Evolutionary conservation across 2,329 filamentous ascomycete genomes (phyloP).

Genomic region (Camptophora hylomeconis): DNA sequence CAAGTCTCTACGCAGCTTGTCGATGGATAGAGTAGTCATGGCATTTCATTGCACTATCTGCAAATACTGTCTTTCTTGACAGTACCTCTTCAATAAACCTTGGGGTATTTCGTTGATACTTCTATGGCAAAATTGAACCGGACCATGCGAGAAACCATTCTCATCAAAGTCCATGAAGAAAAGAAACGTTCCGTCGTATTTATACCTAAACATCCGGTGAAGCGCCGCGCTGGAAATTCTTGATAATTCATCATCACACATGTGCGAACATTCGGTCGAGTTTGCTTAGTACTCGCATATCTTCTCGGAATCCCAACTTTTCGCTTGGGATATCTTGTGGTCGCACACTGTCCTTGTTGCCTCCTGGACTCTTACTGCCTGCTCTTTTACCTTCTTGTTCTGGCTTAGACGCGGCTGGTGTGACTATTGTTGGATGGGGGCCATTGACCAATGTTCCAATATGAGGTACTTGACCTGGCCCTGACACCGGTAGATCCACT

Average conservation of each 20-base stretch:
- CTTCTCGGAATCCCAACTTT: slow-evolving; percentile 48
- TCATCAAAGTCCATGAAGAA: no score
- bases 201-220: not conserved
- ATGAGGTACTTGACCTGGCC: slow-evolving; percentile 42
- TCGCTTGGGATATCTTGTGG: slow-evolving; percentile 44
- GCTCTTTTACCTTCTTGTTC: slow-evolving; percentile 22
- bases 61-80: no score
- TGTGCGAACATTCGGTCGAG: slow-evolving; percentile 42
- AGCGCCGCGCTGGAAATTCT: not conserved
- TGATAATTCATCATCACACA: slow-evolving; percentile 17
- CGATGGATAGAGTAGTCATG: no score
- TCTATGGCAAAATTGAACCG: no score
- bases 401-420: slow-evolving; percentile 10
- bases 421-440: slow-evolving; percentile 18
- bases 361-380: slow-evolving; percentile 28
- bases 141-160: no score
- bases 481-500: no score
- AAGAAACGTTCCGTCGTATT: not conserved
- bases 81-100: no score
- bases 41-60: no score
- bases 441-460: slow-evolving; percentile 36
- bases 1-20: no score
- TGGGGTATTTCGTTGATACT: no score
- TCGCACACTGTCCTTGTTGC: slow-evolving; percentile 23
- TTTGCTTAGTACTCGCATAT: slow-evolving; percentile 52